Conservation (phyloP, 1,284 basidiomycete species). For the Ceratorhiza oryzae-sativae region DNA sequence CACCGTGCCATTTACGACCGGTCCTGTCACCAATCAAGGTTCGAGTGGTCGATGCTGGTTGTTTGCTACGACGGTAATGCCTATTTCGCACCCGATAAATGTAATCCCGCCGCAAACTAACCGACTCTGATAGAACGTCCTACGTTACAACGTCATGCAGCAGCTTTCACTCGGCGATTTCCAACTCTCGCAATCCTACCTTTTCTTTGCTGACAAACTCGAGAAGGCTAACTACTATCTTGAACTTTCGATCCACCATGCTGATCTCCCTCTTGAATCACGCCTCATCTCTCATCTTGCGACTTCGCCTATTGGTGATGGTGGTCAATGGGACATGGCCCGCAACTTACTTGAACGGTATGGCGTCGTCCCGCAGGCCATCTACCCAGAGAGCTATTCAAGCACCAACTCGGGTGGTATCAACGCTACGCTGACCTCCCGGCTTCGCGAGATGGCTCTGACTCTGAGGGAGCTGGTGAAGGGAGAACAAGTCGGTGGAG, state of each 20-base stretch:
- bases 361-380: slow-evolving; percentile 79
- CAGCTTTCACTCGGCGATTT: slow-evolving; percentile 86
- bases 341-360: slow-evolving; percentile 87
- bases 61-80: slow-evolving; percentile 76
- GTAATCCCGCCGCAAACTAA: not conserved
- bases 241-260: slow-evolving; percentile 84
- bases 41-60: slow-evolving; percentile 90
- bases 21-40: slow-evolving; percentile 88
- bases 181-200: slow-evolving; percentile 88
- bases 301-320: slow-evolving; percentile 83
- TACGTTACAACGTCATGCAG: slow-evolving; percentile 85
- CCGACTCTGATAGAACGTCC: slow-evolving; percentile 63
- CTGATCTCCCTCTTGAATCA: slow-evolving; percentile 81
- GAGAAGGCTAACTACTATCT: slow-evolving; percentile 97
- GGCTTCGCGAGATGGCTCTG: slow-evolving; percentile 89
- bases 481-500: slow-evolving; percentile 60
- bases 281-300: slow-evolving; percentile 82
- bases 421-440: slow-evolving; percentile 82
- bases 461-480: slow-evolving; percentile 72
- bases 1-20: slow-evolving; percentile 78
- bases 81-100: slow-evolving; percentile 11
- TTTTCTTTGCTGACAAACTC: slow-evolving; percentile 95
- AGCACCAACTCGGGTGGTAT: slow-evolving; percentile 77
- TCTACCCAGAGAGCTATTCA: slow-evolving; percentile 88
- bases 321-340: slow-evolving; percentile 95